Base-by-base conservation (phyloP, 192 early-diverging fungal genomes). In the Coemansia sp. region DNA sequence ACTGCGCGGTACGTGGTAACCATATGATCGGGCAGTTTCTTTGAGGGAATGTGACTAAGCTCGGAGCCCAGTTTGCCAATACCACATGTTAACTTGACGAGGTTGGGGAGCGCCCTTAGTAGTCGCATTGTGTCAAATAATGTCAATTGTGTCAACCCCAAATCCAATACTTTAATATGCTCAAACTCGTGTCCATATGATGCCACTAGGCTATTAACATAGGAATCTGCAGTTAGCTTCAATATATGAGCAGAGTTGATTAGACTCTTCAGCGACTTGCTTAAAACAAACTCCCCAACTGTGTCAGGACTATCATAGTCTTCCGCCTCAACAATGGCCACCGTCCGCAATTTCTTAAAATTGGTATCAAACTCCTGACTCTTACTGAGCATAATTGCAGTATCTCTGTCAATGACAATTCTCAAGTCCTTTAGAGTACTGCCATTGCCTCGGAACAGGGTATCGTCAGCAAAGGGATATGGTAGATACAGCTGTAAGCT, bases 381-480 rank as follows among this genome's bases (percentile, higher is more conserved):
- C n/a, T 1, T 37, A 6, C 34, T 37, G n/a, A 59, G 34, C 56
- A 59, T 59, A 8, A 37, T 35, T 3, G 56, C 56, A 11, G 56
- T 59, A 7, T 59, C 56, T n/a, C 18, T 37, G n/a, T 38, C 56
- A 30, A 59, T 6, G 3, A 1, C 15, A 4, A 59, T 37, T 0
- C 29, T 34, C 34, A 65, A 22, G 49, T 41, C 29, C 38, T 56
- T 35, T 24, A 65, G 22, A 1, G 50, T 56, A 3, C 24, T 38
- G 38, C 50, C n/a, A 49, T 65, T 65, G 2, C 64, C 64, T 20
- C 64, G 64, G 24, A 65, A 65, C 16, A 65, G 20, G 3, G 41
- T 35, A 38, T 65, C 64, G 27, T 65, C 50, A 3, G 50, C 49
- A 18, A 65, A 65, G n/a, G 64, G 64, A 15, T 65, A 56, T 6